Base-by-base conservation (phyloP, 2,329 filamentous ascomycete genomes). In the Capronia americana region DNA sequence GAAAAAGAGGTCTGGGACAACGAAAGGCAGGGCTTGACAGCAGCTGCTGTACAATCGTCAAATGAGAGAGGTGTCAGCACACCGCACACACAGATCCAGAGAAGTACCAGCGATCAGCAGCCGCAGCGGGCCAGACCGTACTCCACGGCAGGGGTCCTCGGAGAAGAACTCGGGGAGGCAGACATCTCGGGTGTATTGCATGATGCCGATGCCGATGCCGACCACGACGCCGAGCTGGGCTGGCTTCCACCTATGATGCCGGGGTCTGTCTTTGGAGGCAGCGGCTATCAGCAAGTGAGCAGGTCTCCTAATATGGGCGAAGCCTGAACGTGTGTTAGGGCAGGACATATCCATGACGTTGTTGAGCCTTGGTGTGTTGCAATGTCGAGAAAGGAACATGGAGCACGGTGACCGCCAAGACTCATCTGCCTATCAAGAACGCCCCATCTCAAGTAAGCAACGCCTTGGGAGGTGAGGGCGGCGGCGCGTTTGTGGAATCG, bases 191-290 rank as follows among this genome's bases (percentile, higher is more conserved):
- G 57, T 10, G 12, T 20, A 20, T 23, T 26, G 11, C 12, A 50
- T 20, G 57, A 50, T 34, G 57, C 32, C 10, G 4, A 34, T 12
- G 10, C 32, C 32, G 32, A 34, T 34, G 32, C 12, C 32, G 28
- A 30, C 28, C 28, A 12, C 23, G 41, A 48, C n/a, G 57, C 28
- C 7, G 23, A 41, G 24, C 56, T 50, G 14, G 44, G 44, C 3
- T 53, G 44, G 46, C 12, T 50, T 17, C 57, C 44, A 23, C 28
- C 57, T 8, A 38, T 23, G 23, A 59, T 59, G 41, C 57, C 57
- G 41, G 38, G 26, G n/a, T 59, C 57, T 12, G 44, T 59, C 34
- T 50, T 59, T 14, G 38, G 20, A 59, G 24, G 20, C 7, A 17
- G 30, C 23, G 41, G 41, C 6, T 59, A 59, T 23, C 44, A 50